Percentiles rank a stretch among this genome's conserved stretches.
These are phyloP conservation scores for Nannizziopsis barbatae DNA, from an alignment of 2,329 filamentous ascomycete genomes.

Conservation along the genomic window DNA sequence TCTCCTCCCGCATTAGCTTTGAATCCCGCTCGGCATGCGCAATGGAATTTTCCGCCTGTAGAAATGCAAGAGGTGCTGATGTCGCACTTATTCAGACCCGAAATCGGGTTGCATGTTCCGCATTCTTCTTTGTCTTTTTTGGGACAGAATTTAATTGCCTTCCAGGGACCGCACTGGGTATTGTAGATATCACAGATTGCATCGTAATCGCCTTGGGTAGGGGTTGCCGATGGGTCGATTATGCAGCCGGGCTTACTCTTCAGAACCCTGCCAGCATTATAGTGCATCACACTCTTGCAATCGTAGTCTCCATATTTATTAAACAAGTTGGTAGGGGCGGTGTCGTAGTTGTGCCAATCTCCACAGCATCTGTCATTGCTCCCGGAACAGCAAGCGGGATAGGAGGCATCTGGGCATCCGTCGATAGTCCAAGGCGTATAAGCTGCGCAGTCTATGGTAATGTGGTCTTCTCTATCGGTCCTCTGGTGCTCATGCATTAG, in stretches of 20 bases:
- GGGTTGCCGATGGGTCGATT: neutral
- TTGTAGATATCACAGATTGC: constrained; percentile 5
- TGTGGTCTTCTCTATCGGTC: constrained; percentile 5
- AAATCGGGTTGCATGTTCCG: constrained; percentile 7
- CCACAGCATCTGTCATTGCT: constrained; percentile 5
- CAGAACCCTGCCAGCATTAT: constrained; percentile 2
- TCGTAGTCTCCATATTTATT: constrained; percentile 8
- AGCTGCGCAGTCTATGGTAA: constrained; percentile 3
- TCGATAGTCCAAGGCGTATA: constrained; percentile 6
- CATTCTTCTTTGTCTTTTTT: neutral
- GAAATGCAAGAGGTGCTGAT: constrained; percentile 9
- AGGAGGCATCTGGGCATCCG: neutral
- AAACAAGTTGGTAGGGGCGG: neutral
- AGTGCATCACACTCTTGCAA: constrained; percentile 8
- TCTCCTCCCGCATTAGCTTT: constrained; percentile 1
- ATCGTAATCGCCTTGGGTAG: constrained; percentile 7
- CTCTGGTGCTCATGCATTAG: constrained; percentile 9
- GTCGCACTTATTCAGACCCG: constrained; percentile 8
- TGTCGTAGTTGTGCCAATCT: constrained; percentile 9
- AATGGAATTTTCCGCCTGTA: constrained; percentile 8
- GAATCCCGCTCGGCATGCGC: constrained; percentile 6
- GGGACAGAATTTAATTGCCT: constrained; percentile 4
- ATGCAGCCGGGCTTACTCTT: constrained; percentile 4
- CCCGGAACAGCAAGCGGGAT: constrained; percentile 5
- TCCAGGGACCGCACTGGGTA: constrained; percentile 3